Evolutionary conservation across 2,329 filamentous ascomycete species (phyloP), one percentile per base, ranked within the genome.

Genomic region (Colletotrichum godetiae): DNA sequence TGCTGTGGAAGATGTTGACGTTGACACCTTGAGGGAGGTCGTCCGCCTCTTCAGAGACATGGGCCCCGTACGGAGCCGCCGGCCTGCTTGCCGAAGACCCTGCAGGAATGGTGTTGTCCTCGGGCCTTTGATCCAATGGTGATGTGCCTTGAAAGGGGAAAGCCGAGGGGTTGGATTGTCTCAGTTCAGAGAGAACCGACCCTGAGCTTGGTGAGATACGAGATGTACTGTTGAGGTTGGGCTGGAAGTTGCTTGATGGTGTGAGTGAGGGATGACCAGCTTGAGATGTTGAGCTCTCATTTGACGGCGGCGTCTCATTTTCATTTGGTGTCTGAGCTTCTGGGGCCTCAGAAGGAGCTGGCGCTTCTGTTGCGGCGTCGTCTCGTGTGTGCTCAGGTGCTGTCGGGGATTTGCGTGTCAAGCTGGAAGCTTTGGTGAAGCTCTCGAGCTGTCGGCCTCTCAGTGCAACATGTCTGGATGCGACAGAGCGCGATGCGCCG

Each of bases 401-500:
- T 4, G 42, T 37, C 19, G 67, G 53, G 49, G 37, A 73, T 59
- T 29, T 76, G 6, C 76, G 76, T 73, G 80, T 82, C 63, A 86
- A 81, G 68, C 83, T 87, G 46, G 86, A 88, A 4, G 84, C 85
- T 74, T 82, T 83, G 76, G 81, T 81, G 78, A 88, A 89, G 56
- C 82, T 83, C 73, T 89, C 87, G 67, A 90, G 79, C 80, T 91
- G 89, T 56, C 86, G 84, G 69, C 85, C 80, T 75, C 90, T 86
- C 65, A 92, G 84, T 72, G 89, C 89, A 61, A 89, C 80, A 81
- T 92, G 91, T 80, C 89, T 91, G 61, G 87, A 82, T 61, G 92
- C 92, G 74, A 95, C 88, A 42, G 89, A 89, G 73, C 91, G 89
- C 63, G 93, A 92, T 80, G 91, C 93, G 85, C 88, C 91, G 81